phyloP scores from a whole-genome alignment of 768 basidiomycete species.

The Rossbeevera mucosa region DNA sequence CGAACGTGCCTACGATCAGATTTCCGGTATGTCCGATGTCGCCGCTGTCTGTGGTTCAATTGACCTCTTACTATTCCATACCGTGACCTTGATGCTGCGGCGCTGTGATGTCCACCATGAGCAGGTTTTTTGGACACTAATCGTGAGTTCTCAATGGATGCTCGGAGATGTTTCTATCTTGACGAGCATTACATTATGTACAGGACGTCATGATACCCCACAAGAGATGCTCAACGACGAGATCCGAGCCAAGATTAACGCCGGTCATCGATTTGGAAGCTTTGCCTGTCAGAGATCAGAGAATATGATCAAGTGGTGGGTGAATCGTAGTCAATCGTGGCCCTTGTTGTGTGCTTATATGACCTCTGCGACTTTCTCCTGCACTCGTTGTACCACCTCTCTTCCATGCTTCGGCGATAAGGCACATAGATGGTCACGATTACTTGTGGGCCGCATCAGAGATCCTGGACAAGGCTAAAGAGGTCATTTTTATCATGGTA shows the following conservation, averaged over 20 bases:
- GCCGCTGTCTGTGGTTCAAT: not conserved
- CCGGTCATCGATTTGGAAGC: conserved; percentile 75
- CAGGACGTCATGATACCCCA: conserved; percentile 69
- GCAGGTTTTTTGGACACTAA: conserved; percentile 34
- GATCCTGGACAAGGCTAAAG: conserved; percentile 74
- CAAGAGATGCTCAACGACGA: conserved; percentile 69
- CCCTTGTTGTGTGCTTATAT: not conserved
- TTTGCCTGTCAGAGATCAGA: conserved; percentile 71
- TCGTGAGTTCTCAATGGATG: conserved; percentile 22
- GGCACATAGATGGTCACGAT: conserved; percentile 94
- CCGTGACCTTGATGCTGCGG: not conserved
- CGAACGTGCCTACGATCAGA: conserved; percentile 33
- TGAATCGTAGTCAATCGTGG: not conserved
- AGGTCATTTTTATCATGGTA: conserved; percentile 85
- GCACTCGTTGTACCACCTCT: not conserved
- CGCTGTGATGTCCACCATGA: too few species aligned
- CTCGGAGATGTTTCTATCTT: not conserved
- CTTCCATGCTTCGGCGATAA: conserved; percentile 12
- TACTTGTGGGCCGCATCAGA: conserved; percentile 95
- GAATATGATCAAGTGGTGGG: conserved; percentile 81
- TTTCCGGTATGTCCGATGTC: conserved; percentile 29
- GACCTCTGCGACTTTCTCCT: not conserved
- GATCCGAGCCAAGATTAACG: conserved; percentile 69
- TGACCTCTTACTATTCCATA: too few species aligned
- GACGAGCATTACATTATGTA: not conserved